phyloP scores from a whole-genome alignment of 805 yeast genomes.

The Kuraishia cidri region DNA sequence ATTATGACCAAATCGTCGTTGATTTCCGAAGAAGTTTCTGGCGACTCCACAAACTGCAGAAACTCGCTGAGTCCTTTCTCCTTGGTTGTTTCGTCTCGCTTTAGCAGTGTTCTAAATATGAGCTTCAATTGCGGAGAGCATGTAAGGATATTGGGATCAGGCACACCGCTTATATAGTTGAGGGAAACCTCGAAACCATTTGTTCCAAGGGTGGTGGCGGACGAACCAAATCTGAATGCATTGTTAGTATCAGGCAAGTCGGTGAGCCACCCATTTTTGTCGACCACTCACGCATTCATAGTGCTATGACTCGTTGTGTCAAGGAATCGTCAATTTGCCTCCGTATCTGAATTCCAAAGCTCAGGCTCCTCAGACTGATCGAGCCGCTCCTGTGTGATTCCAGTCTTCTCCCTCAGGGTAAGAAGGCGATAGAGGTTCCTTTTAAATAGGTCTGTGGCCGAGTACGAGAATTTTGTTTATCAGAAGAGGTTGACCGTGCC shows the following conservation, averaged over 20 bases:
- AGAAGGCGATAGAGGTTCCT: no score
- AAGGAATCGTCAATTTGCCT: no score
- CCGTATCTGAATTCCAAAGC: no score
- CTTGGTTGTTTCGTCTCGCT: conserved; percentile 77
- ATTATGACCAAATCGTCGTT: conserved; percentile 47
- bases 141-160: conserved; percentile 49
- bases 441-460: no score
- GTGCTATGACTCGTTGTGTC: no score
- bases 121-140: conserved; percentile 42
- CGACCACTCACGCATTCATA: no score
- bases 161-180: conserved; percentile 70
- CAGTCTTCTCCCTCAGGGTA: no score
- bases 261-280: not conserved
- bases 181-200: conserved; percentile 49
- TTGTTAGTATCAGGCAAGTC: not conserved
- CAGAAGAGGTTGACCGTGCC: no score
- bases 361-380: not conserved
- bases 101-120: conserved; percentile 67
- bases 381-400: no score
- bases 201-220: conserved; percentile 18
- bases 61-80: conserved; percentile 68
- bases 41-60: conserved; percentile 19
- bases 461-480: no score
- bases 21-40: conserved; percentile 13
- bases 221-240: not conserved